phyloP scores from a whole-genome alignment of 176 grass and related monocot species.

The Phyllostachys edulis region DNA sequence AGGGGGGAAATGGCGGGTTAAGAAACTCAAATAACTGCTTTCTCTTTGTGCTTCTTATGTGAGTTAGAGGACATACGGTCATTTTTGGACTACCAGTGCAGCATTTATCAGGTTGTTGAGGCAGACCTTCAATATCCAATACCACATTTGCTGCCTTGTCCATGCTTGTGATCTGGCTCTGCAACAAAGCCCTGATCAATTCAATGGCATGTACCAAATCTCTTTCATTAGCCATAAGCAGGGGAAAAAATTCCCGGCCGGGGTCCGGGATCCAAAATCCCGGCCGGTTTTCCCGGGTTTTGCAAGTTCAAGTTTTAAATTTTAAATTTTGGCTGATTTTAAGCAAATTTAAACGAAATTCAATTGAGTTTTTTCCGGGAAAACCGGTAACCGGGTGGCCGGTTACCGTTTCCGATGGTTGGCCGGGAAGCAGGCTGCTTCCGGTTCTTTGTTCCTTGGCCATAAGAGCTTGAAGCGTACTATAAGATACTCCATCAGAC shows the following conservation, averaged over 20 bases:
- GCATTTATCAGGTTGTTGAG: constrained; percentile 68
- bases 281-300: no score
- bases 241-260: no score
- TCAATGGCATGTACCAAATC: constrained; percentile 7
- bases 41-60: not conserved
- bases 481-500: not conserved
- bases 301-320: no score
- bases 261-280: no score
- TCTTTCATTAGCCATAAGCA: constrained; percentile 2
- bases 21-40: not conserved
- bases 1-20: not conserved
- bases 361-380: no score
- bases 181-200: constrained; percentile 10
- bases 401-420: no score
- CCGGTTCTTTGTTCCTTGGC: no score
- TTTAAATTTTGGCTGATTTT: no score
- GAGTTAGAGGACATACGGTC: constrained; percentile 40
- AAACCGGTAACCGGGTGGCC: no score
- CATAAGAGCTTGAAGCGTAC: constrained; percentile 1
- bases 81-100: constrained; percentile 92
- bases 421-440: no score
- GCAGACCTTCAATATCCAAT: constrained; percentile 80
- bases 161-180: constrained; percentile 60
- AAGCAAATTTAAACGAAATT: no score
- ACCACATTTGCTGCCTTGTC: constrained; percentile 66